Base-by-base conservation (phyloP, 805 yeast species). In the Wickerhamiella slavikovae region DNA sequence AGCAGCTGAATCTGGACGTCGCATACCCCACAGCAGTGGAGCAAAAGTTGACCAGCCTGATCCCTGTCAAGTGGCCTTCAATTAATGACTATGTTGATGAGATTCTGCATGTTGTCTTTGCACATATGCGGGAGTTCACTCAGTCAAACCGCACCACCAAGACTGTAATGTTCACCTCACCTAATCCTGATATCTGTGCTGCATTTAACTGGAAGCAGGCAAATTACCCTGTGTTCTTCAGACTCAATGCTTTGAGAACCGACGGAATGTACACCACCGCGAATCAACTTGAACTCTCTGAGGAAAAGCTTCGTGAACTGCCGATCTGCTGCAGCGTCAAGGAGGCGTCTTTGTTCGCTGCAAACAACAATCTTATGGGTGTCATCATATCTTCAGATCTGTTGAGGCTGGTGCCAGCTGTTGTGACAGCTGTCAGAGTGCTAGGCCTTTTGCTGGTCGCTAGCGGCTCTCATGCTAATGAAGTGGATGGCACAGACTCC, bases 181-280 rank as follows among this genome's bases (percentile, higher is more conserved):
- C 76, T 32, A 80, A 82, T 50, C 76, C 93, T 20, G 67, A 71
- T 27, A 79, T 82, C n/a, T 89, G 96, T 52, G 79, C 93, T 8
- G 76, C 80, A 27, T 55, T 89, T 41, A 89, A 89, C 52, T 89
- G 98, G 98, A 89, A 89, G 52, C 98, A 89, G 53, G 96, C 98
- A 10, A 85, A 85, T 49, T 89, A 75, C 53, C 95, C 98, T 0
- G 96, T 89, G 1, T 71, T 89, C 39, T 76, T 78, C 53, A 68
- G 72, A 32, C 67, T 83, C 64, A 71, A 69, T 41, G 47, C 45
- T 10, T 39, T 42, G 35, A 33, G 41, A 15, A 32, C 38, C n/a
- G 44, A 42, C 26, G 49, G 45, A 11, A 18, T 29, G 17, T 40
- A 36, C 29, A 34, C 46, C 4, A 29, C 44, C 16, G 45, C 43